phyloP scores from a whole-genome alignment of 768 basidiomycete genomes.

The Pisolithus orientalis region DNA sequence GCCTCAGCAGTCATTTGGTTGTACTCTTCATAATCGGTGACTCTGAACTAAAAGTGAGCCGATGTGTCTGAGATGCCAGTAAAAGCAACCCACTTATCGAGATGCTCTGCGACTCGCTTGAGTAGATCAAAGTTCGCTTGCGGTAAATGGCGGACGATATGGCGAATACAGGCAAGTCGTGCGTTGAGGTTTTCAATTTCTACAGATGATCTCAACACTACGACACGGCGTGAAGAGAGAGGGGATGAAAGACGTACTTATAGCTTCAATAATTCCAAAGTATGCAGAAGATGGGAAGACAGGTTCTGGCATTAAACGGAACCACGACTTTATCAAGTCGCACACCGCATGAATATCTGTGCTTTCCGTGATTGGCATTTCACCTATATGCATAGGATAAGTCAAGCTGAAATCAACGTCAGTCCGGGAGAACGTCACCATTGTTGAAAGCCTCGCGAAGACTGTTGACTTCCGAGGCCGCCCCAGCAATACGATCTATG shows the following conservation, averaged over 20 bases:
- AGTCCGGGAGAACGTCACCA: slow-evolving; percentile 32
- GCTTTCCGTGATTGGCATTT: slow-evolving; percentile 49
- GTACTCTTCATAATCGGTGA: slow-evolving; percentile 83
- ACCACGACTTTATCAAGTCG: slow-evolving; percentile 82
- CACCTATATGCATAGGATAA: slow-evolving; percentile 31
- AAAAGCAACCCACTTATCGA: slow-evolving; percentile 52
- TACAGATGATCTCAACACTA: slow-evolving; percentile 20
- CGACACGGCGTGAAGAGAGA: neutral
- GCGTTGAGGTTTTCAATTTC: slow-evolving; percentile 67
- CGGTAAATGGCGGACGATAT: slow-evolving; percentile 64
- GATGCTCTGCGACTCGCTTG: slow-evolving; percentile 71
- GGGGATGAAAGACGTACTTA: slow-evolving; percentile 42
- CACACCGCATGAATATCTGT: slow-evolving; percentile 81
- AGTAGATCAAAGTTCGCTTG: slow-evolving; percentile 73
- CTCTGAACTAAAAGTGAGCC: slow-evolving; percentile 34
- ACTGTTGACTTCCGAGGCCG: slow-evolving; percentile 58
- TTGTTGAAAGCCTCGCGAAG: slow-evolving; percentile 73
- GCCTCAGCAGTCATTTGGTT: slow-evolving; percentile 89
- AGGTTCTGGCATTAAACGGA: slow-evolving; percentile 75
- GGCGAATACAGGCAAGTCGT: slow-evolving; percentile 57
- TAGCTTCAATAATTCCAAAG: slow-evolving; percentile 60
- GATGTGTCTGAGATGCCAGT: neutral
- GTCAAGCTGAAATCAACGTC: neutral
- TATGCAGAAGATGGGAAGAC: slow-evolving; percentile 69
- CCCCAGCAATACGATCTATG: slow-evolving; percentile 79